Base-by-base conservation (phyloP, 2,329 filamentous ascomycete species). In the Botrytis medusae region DNA sequence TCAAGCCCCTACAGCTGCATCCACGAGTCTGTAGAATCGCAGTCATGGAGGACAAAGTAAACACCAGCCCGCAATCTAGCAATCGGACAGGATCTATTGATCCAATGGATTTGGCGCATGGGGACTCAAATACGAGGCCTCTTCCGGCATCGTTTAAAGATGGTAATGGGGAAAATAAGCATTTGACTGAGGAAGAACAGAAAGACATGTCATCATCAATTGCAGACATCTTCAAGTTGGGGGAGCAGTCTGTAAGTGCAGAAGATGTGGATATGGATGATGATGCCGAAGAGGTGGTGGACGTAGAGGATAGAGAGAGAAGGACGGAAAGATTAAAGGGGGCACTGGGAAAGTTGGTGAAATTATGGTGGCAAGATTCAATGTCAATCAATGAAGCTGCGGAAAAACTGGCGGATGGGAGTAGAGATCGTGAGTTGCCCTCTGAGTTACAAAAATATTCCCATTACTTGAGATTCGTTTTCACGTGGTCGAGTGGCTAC, bases 401-500 rank as follows among this genome's bases (percentile, higher is more conserved):
- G 2, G 84, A 89, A 78, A 86, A 85, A 73, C 78, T 90, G 0
- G 88, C 85, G 1, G 85, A 90, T 76, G 86, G 84, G 8, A 88
- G 87, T 75, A 84, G 88, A 78, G 84, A 87, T 78, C 84, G 87
- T 89, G 77, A 83, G 86, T 80, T 67, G 5, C n/a, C 69, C 70
- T 75, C 40, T 64, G n/a, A 37, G 16, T 44, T 51, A 29, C 29
- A 44, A 14, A 59, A 29, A 60, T 18, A 46, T 42, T 2, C 69
- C 9, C 16, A 51, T 44, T 61, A 67, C 22, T 29, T 64, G 48
- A 7, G 37, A 34, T n/a, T 51, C 9, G 18, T 12, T 42, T n/a
- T 72, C 70, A 72, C 46, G n/a, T 72, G 69, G 69, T 18, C 60
- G 44, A 71, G 69, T 54, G 37, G 32, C 29, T 60, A 34, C 54